These are phyloP conservation scores for Dipodascus albidus DNA, from an alignment of 805 yeast species.

Conservation along the genomic window DNA sequence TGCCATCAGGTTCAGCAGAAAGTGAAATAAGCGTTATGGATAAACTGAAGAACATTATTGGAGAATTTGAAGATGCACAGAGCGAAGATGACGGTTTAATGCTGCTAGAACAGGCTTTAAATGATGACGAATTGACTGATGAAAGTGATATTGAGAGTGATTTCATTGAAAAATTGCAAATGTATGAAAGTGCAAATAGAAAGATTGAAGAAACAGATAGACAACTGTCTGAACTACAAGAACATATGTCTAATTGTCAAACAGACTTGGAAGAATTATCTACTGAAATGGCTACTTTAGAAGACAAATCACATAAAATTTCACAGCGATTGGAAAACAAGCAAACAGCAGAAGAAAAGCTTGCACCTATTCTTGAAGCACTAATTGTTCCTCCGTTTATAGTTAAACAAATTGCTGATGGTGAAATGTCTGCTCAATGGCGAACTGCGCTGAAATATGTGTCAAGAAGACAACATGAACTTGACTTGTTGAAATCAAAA, in stretches of 20 bases:
- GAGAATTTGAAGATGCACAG: neutral
- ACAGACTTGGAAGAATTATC: conserved; percentile 43
- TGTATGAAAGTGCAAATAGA: conserved; percentile 13
- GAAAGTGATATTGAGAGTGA: neutral
- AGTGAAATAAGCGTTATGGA: neutral
- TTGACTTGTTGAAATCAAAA: conserved; percentile 6
- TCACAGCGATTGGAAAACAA: conserved; percentile 38
- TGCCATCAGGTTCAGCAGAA: neutral
- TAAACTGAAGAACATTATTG: neutral
- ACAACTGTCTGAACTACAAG: conserved; percentile 37
- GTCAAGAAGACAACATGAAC: conserved; percentile 12
- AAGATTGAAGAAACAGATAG: conserved; percentile 11
- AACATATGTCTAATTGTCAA: conserved; percentile 46
- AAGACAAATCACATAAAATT: conserved; percentile 39
- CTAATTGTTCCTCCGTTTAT: conserved; percentile 65
- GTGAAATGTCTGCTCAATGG: conserved; percentile 52
- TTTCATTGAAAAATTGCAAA: conserved; percentile 5
- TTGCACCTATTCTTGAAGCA: conserved; percentile 70
- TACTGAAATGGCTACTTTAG: conserved; percentile 49
- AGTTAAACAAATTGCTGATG: conserved; percentile 44
- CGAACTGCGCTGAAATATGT: conserved; percentile 25
- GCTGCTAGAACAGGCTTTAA: neutral
- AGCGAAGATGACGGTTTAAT: no score
- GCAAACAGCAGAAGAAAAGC: conserved; percentile 35
- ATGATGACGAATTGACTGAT: neutral